Evolutionary conservation across 352 stramenopile species (phyloP), one percentile per base, ranked within the genome.

Genomic region (Globisporangium perplexum): DNA sequence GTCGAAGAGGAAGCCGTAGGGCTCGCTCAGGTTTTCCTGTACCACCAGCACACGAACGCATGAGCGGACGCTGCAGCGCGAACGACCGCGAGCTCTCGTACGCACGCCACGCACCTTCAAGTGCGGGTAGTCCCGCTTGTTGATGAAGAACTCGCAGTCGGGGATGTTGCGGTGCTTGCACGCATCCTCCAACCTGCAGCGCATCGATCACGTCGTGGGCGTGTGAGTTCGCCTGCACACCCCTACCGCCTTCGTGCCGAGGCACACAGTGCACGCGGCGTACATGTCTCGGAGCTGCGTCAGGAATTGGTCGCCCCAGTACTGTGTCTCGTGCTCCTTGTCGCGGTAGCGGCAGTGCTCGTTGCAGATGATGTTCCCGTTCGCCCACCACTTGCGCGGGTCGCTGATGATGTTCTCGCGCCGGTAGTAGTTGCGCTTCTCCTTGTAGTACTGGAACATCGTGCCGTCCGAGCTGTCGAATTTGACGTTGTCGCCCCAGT

Each of bases 101-200:
- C n/a, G 26, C 10, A 12, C 20, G n/a, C 7, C 12, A 60, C 60
- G 5, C 41, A 93, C 83, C 79, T 99, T 99, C 24, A 99, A 74
- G 59, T 99, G 96, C 30, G 97, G 97, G 71, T 99, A 98, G 71
- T 99, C 95, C 46, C 97, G 83, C 71, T 99, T 99, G 81, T 99
- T 99, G 63, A 99, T 95, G 77, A 99, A 99, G 60, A 99, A 99
- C 69, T 99, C 97, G 67, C 96, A 99, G 71, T 99, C 97, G 4
- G 96, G 90, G 47, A 99, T 90, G 42, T 90, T 70, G 33, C 96
- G 86, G 53, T 98, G 68, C 57, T 90, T 83, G 77, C 96, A 99
- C 7, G 91, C 77, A 62, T 98, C 93, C 53, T 98, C 95, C 8
- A 99, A 74, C 67, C 74, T 86, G 26, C 17, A 3, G 4, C 52